Percentiles rank a stretch among this genome's conserved stretches.
Evolutionary conservation across 768 basidiomycete genomes (phyloP).

Genomic region (Clitopilus passeckerianus): DNA sequence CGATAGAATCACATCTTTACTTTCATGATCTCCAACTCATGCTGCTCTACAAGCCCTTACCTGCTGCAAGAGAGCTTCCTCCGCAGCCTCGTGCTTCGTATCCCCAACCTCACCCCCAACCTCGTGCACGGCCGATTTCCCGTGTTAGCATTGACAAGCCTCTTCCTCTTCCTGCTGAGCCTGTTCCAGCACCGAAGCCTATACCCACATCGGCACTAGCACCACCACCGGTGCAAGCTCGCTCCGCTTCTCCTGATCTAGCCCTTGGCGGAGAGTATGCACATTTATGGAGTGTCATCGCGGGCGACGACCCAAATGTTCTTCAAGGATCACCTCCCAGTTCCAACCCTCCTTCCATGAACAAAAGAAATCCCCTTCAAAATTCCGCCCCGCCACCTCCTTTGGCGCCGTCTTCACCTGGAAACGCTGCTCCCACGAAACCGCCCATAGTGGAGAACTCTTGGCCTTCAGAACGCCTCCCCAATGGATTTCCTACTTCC

Average conservation of each 20-base stretch:
- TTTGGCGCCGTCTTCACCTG: constrained; percentile 2
- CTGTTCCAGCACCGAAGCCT: neutral
- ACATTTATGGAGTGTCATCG: constrained; percentile 12
- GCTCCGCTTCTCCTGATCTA: neutral
- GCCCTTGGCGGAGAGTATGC: constrained; percentile 10
- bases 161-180: constrained; percentile 7
- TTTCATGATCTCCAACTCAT: neutral
- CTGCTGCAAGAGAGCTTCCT: neutral
- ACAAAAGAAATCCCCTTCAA: neutral
- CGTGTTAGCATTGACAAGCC: constrained; percentile 14
- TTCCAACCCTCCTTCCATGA: neutral
- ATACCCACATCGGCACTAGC: neutral
- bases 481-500: neutral
- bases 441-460: neutral
- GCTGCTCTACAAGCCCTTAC: neutral
- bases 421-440: neutral
- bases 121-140: constrained; percentile 6
- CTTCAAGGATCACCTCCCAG: constrained; percentile 2
- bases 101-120: constrained; percentile 4
- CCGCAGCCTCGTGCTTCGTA: neutral
- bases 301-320: constrained; percentile 3
- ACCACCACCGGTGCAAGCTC: neutral
- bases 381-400: neutral
- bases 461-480: neutral
- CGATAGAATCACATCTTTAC: neutral